A percentile compares a stretch with the other conserved stretches of the same genome.
Conservation (phyloP, 2,329 filamentous ascomycete genomes). For the Diaporthe sp. region DNA sequence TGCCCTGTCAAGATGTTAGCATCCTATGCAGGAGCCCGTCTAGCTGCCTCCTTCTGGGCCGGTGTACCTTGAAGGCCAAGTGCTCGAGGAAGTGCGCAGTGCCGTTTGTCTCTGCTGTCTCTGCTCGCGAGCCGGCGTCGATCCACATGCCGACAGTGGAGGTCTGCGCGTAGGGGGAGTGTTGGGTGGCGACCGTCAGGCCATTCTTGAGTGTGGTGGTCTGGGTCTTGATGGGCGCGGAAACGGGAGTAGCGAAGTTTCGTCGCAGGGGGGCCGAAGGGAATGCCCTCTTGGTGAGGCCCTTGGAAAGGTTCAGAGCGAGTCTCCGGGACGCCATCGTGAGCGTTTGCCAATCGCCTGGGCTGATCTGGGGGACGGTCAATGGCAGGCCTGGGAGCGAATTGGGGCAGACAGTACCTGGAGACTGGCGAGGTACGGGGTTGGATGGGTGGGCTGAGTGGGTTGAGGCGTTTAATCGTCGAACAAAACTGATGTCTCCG, state of each 20-base stretch:
- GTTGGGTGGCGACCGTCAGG: slow-evolving; percentile 97
- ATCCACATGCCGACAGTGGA: slow-evolving; percentile 99
- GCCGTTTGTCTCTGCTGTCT: slow-evolving; percentile 98
- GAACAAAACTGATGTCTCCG: slow-evolving; percentile 39
- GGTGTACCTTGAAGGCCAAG: slow-evolving; percentile 95
- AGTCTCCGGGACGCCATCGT: slow-evolving; percentile 97
- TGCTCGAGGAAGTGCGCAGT: slow-evolving; percentile 99
- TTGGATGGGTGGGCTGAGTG: slow-evolving; percentile 29
- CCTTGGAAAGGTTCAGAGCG: slow-evolving; percentile 93
- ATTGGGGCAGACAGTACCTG: slow-evolving; percentile 30
- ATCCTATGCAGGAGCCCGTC: slow-evolving; percentile 15
- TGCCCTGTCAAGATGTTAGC: slow-evolving; percentile 72
- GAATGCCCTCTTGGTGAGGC: slow-evolving; percentile 87
- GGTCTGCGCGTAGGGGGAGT: slow-evolving; percentile 98
- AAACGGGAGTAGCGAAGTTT: slow-evolving; percentile 90
- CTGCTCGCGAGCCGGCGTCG: slow-evolving; percentile 96
- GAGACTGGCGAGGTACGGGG: slow-evolving; percentile 32
- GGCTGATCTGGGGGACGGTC: slow-evolving; percentile 30
- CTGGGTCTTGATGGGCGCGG: slow-evolving; percentile 83
- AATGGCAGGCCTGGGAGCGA: slow-evolving; percentile 31
- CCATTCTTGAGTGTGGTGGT: slow-evolving; percentile 97
- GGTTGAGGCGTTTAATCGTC: slow-evolving; percentile 41
- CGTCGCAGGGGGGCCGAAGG: slow-evolving; percentile 84
- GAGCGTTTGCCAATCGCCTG: slow-evolving; percentile 51
- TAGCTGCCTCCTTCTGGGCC: slow-evolving; percentile 5